Percentiles rank a stretch among this genome's conserved stretches.
Conservation (phyloP, 306 rosid species). For the Cicer arietinum region DNA sequence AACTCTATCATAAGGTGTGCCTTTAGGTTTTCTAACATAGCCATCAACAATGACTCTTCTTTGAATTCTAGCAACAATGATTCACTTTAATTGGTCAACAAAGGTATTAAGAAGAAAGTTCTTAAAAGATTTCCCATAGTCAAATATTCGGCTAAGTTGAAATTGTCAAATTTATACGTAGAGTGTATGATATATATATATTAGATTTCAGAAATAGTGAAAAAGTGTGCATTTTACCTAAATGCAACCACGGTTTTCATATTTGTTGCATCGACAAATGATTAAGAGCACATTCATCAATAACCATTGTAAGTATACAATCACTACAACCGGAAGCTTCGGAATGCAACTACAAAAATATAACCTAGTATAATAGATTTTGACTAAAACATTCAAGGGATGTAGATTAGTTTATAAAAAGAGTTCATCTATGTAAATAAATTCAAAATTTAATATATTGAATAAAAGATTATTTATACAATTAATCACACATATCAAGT, state of each 20-base stretch:
- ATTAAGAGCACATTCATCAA: constrained; percentile 67
- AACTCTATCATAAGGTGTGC: constrained; percentile 79
- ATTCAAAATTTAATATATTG: too few species aligned
- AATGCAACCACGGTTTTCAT: constrained; percentile 89
- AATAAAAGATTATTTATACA: too few species aligned
- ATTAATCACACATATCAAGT: too few species aligned
- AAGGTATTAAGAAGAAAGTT: constrained; percentile 76
- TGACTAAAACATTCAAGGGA: too few species aligned
- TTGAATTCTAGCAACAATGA: background rate
- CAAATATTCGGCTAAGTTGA: constrained; percentile 56
- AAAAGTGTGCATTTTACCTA: constrained; percentile 69
- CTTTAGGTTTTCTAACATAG: constrained; percentile 56
- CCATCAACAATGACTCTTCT: constrained; percentile 43
- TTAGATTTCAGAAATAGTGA: constrained; percentile 68
- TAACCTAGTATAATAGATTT: background rate
- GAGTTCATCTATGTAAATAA: too few species aligned
- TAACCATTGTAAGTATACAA: too few species aligned
- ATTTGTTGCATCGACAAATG: constrained; percentile 83
- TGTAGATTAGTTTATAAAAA: too few species aligned
- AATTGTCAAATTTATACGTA: constrained; percentile 56
- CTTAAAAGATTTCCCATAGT: constrained; percentile 64
- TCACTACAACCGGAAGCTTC: constrained; percentile 37
- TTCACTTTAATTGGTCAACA: constrained; percentile 44
- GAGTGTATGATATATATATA: constrained; percentile 87
- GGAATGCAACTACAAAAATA: constrained; percentile 42